Base-by-base conservation (phyloP, 148 eudicot species). In the Diospyros lotus region DNA sequence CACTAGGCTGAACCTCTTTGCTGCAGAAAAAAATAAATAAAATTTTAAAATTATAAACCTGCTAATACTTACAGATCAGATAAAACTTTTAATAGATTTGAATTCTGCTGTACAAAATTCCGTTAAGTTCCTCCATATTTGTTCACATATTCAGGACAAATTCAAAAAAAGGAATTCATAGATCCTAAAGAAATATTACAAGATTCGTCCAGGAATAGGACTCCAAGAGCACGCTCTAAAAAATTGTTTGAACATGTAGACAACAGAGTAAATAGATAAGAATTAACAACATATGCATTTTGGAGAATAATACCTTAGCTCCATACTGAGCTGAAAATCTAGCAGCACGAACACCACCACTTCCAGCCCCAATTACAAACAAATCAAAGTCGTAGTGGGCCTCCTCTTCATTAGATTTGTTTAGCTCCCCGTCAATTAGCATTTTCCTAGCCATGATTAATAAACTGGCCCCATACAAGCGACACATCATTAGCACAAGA, bases 351-450 rank as follows among this genome's bases (percentile, higher is more conserved):
- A 90, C 96, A 38, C 99, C 99, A 50, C 99, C 99, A 54, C 99
- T 95, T 8, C 99, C 99, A 44, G 99, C 99, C 48, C 99, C 99
- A 63, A 95, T 89, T 8, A 92, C 93, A 73, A 95, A 95, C 85
- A 95, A 87, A 88, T 95, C 99, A 75, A 95, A 95, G 55, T 95
- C 98, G 69, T 74, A 90, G 5, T 83, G 89, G 45, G 18, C 69
- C 38, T 80, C 84, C 44, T 78, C 87, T n/a, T 82, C 85, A 45
- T 73, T 71, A 42, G 77, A 41, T 51, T 69, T 69, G 3, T 73
- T 64, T 70, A 69, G 69, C 75, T 88, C 93, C 78, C 96, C 97
- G 73, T 88, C 90, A 58, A 79, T 84, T 10, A 90, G 85, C 96
- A 92, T 92, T 82, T 95, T 95, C 80, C 97, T 85, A 7, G 97